Evolutionary conservation across 2,329 filamentous ascomycete species (phyloP), one percentile per base, ranked within the genome.

Genomic region (Fusarium irregulare): DNA sequence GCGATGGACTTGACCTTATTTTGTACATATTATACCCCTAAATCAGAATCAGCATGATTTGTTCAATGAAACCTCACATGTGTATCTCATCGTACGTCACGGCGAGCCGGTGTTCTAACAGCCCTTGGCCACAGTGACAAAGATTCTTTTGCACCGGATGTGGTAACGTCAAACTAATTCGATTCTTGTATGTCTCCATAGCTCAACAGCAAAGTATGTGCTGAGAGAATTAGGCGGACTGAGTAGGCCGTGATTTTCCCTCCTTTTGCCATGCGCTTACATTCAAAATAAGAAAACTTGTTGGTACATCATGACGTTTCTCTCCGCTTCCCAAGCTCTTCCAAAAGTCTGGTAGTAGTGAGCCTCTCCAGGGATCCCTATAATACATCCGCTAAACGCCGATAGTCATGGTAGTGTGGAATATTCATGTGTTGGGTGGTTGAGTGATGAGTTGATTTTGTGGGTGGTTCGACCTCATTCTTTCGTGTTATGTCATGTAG

Each of bases 331-430:
- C 53, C 45, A 37, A 40, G 47, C 63, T 49, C 32, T 27, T 60
- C 59, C 51, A 60, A 53, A 58, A 71, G 60, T 53, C 42, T 65
- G 59, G 56, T 54, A 64, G 42, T 64, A 44, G 55, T 48, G 60
- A 58, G 64, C 23, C 23, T 70, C 67, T 58, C 56, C 28, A 32
- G 32, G 59, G 72, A 68, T 65, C 60, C 65, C 66, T 76, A 76
- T 61, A 75, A 74, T 76, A 76, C 74, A 76, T 63, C 74, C 72
- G 71, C 74, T 76, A 60, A 76, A 76, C 74, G 74, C 74, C 74
- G 70, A 61, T 72, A 55, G 56, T 70, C 64, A 66, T 74, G 59
- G 65, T 70, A 66, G 66, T 64, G 66, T 75, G 64, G 57, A 53
- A 70, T 67, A 20, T 61, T 69, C 47, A 42, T 70, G 53, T 48